Evolutionary conservation across 768 basidiomycete genomes (phyloP), one percentile per base, ranked within the genome.

Genomic region (Pisolithus orientalis): DNA sequence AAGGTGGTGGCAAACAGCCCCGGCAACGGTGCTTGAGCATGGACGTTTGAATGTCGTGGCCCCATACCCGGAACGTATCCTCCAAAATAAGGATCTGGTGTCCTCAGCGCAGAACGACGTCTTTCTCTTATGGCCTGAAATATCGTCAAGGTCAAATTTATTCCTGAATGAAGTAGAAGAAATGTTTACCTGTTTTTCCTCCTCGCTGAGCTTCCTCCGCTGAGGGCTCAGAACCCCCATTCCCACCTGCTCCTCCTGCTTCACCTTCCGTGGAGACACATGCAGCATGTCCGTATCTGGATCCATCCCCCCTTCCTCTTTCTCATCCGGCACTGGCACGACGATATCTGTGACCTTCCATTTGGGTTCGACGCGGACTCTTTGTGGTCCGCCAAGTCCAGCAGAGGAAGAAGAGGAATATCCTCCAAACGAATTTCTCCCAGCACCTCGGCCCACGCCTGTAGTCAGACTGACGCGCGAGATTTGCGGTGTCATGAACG

Each of bases 401-500:
- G n/a, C 13, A 8, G 52, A 17, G 21, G 44, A 25, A 45, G 47
- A 17, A 6, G 29, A 13, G 32, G 5, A 29, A 27, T 21, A 14
- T 0, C 72, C 74, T 10, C 76, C 79, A 24, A 80, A 63, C 0
- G 81, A 82, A 53, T 73, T 67, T 53, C 71, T 49, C 51, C 55
- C 47, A 2, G 57, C 55, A 43, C 57, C 57, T 10, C 60, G 52
- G 9, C 49, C 40, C 5, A 38, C 28, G 29, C 44, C 52, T 44
- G 52, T 29, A 44, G 25, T 27, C 45, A 47, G 24, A 16, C 64
- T 62, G 13, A 63, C 44, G 10, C 25, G 44, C 16, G 11, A 7
- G 16, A 27, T 59, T 64, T 83, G 83, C 0, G 84, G 84, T 1
- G 81, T 84, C 79, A 82, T 80, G 67, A 84, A 85, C 10, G 53